These are phyloP conservation scores for Euclidium syriacum DNA, from an alignment of 345 rosid genomes.

Conservation along the genomic window DNA sequence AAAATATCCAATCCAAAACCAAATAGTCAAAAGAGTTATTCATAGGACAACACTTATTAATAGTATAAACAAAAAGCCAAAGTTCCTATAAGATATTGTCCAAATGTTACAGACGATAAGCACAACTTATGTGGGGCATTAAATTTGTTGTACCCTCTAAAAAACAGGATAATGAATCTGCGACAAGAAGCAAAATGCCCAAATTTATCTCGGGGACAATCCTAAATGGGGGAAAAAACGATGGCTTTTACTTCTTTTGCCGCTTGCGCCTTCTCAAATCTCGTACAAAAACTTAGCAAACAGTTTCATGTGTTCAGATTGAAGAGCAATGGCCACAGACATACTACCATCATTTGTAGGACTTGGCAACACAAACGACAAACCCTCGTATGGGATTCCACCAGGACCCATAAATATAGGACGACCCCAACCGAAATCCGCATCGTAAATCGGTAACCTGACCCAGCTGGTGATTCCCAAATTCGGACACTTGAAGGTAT, in stretches of 20 bases:
- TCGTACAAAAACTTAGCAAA: constrained; percentile 60
- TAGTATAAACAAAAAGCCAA: constrained; percentile 20
- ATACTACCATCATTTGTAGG: constrained; percentile 69
- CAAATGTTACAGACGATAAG: constrained; percentile 23
- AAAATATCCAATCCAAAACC: background rate
- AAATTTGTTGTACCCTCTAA: constrained; percentile 19
- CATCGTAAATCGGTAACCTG: constrained; percentile 80
- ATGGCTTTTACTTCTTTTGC: background rate
- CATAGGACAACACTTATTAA: constrained; percentile 14
- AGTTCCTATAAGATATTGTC: constrained; percentile 14
- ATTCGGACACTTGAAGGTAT: constrained; percentile 77
- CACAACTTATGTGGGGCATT: constrained; percentile 5
- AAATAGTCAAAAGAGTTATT: background rate
- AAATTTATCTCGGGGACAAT: background rate
- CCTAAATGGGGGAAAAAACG: constrained; percentile 5
- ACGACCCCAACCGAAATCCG: constrained; percentile 95
- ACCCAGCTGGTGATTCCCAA: constrained; percentile 90
- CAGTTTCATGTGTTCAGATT: constrained; percentile 68
- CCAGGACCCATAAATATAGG: constrained; percentile 95
- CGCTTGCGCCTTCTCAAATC: constrained; percentile 13
- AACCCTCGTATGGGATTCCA: constrained; percentile 75
- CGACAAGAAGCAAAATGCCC: constrained; percentile 15
- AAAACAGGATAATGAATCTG: constrained; percentile 20
- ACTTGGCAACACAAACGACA: constrained; percentile 75
- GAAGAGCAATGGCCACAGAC: constrained; percentile 77